These are phyloP conservation scores for Scytalidium sp. DNA, from an alignment of 2,329 filamentous ascomycete species.

Conservation along the genomic window DNA sequence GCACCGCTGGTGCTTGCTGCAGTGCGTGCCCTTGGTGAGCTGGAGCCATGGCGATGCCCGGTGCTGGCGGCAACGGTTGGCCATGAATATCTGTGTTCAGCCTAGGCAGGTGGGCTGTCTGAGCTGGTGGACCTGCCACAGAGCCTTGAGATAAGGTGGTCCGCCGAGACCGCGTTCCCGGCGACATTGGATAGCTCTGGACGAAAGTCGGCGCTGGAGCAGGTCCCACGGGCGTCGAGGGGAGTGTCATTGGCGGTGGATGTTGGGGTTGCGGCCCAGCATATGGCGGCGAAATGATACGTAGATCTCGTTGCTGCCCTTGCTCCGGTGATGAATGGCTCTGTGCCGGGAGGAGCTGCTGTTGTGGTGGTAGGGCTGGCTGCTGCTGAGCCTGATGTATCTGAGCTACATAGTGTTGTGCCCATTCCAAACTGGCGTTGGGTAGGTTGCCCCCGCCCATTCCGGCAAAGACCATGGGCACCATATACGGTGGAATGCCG, in stretches of 20 bases:
- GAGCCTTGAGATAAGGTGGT: constrained; percentile 20
- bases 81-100: constrained; percentile 40
- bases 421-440: constrained; percentile 62
- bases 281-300: constrained; percentile 26
- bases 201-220: constrained; percentile 20
- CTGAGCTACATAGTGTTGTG: constrained; percentile 62
- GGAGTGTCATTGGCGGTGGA: constrained; percentile 22
- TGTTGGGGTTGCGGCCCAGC: constrained; percentile 15
- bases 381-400: constrained; percentile 44
- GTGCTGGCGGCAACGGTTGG: constrained; percentile 30
- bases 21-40: constrained; percentile 42
- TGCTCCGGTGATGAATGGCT: constrained; percentile 50
- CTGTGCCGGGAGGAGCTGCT: constrained; percentile 42
- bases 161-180: constrained; percentile 26
- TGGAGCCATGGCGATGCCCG: constrained; percentile 41
- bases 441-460: constrained; percentile 63
- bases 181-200: constrained; percentile 29
- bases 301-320: constrained; percentile 51
- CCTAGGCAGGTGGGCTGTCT: constrained; percentile 32
- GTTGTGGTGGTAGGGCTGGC: constrained; percentile 24
- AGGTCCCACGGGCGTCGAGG: constrained; percentile 26
- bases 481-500: constrained; percentile 70
- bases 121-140: constrained; percentile 23
- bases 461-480: constrained; percentile 72
- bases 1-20: constrained; percentile 46